phyloP scores from a whole-genome alignment of 148 eudicot species.

The Tetragonia tetragonoides region DNA sequence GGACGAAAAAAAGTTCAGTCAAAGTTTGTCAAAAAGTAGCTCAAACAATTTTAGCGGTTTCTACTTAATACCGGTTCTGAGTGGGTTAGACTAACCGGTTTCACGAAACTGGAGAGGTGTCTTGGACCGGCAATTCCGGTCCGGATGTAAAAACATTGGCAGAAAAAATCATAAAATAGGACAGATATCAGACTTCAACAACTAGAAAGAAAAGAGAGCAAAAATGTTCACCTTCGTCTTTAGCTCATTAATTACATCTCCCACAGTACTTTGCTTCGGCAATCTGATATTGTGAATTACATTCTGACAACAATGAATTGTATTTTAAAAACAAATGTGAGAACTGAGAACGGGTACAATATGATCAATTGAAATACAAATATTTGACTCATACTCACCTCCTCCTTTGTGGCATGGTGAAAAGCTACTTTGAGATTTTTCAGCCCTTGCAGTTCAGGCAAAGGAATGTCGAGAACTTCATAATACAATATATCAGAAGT shows the following conservation, averaged over 20 bases:
- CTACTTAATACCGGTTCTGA: too few species aligned
- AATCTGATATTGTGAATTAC: conserved; percentile 63
- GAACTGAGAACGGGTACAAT: not conserved
- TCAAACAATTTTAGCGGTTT: too few species aligned
- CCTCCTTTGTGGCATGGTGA: conserved; percentile 73
- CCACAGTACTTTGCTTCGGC: conserved; percentile 77
- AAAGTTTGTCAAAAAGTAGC: too few species aligned
- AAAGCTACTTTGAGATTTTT: conserved; percentile 74
- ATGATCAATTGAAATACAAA: not conserved
- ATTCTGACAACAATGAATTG: conserved; percentile 45
- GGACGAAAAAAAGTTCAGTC: too few species aligned
- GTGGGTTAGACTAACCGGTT: too few species aligned
- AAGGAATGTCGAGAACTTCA: conserved; percentile 90
- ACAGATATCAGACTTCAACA: not conserved
- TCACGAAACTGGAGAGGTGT: too few species aligned
- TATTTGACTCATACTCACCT: conserved; percentile 37
- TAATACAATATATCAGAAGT: conserved; percentile 86
- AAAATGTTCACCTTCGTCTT: conserved; percentile 57
- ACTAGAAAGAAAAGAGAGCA: not conserved
- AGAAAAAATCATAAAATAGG: not conserved
- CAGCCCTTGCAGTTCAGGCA: conserved; percentile 80
- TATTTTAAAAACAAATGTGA: not conserved
- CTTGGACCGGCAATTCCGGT: too few species aligned
- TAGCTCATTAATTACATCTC: conserved; percentile 67
- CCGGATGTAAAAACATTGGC: too few species aligned